Evolutionary conservation across 805 yeast genomes (phyloP).

Genomic region (Priceomyces medius): DNA sequence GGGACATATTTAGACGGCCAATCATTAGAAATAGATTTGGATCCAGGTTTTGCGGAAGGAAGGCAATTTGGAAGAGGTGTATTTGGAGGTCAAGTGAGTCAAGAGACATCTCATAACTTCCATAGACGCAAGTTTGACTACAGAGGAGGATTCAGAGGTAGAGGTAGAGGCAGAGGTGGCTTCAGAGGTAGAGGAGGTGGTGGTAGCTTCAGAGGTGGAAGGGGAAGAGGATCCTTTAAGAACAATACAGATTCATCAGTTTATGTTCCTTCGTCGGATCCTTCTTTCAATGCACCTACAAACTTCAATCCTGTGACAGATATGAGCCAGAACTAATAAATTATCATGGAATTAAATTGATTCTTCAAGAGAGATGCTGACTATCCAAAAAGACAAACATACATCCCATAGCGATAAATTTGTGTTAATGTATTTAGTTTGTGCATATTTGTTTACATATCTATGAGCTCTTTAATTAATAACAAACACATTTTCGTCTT

Average conservation of each 20-base stretch:
- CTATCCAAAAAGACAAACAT: too few species aligned
- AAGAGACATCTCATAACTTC: constrained; percentile 44
- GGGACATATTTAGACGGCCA: constrained; percentile 84
- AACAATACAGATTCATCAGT: constrained; percentile 15
- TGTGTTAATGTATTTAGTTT: too few species aligned
- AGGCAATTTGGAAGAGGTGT: constrained; percentile 93
- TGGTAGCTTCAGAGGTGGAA: constrained; percentile 31
- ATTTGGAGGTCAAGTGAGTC: constrained; percentile 88
- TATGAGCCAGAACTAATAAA: constrained; percentile 5
- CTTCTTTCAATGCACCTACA: constrained; percentile 14
- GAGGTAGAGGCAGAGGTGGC: constrained; percentile 32
- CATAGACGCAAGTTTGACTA: constrained; percentile 12
- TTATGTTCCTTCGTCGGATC: constrained; percentile 24
- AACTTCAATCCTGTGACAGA: constrained; percentile 16
- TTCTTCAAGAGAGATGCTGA: too few species aligned
- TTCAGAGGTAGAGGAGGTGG: constrained; percentile 50
- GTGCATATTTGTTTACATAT: too few species aligned
- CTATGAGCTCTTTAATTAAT: too few species aligned
- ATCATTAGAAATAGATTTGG: constrained; percentile 80
- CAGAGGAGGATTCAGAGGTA: constrained; percentile 26
- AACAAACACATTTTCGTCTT: too few species aligned
- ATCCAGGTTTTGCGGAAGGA: constrained; percentile 95
- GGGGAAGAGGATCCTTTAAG: constrained; percentile 16
- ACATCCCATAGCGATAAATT: too few species aligned
- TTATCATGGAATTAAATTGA: too few species aligned